Evolutionary conservation across 768 basidiomycete genomes (phyloP), one percentile per base, ranked within the genome.

Genomic region (Trametes elegans): DNA sequence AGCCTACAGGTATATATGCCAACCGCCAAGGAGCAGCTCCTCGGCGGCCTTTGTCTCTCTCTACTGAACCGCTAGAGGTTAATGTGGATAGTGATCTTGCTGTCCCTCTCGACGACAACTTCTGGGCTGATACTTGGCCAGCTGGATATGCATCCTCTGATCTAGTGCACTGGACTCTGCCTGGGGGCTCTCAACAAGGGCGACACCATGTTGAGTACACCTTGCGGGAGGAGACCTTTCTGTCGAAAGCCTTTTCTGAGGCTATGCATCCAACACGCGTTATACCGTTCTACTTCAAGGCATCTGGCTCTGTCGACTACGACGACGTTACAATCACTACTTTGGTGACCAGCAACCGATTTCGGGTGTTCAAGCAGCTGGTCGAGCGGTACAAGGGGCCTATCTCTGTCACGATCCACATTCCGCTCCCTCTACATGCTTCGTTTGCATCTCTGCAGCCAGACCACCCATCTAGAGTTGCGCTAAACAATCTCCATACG

Each of bases 281-380:
- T 49, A 77, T 90, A 19, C 92, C 92, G 0, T 94, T 85, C 72
- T 92, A 87, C 70, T 90, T 89, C 67, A 80, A 82, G 47, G 88
- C 87, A 2, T 75, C 76, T 10, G 79, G 78, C 2, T 61, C 64
- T 10, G 79, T 85, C 58, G 76, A 82, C 43, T 62, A 70, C 27
- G 79, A 86, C 32, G 90, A 92, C 58, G 83, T 94, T 47, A 93
- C 92, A 2, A 83, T 94, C 51, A 89, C 92, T 0, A 94, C 92
- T 0, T 77, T 93, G 28, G 85, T 93, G 31, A 93, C 92, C 2
- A 82, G 80, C 64, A 87, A 88, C 61, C 79, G 92, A 16, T 87
- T 91, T 68, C 74, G 82, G 40, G 87, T 87, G 27, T 83, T 93
- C 61, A 75, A 77, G 18, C 78, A 82, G 43, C 74, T 93, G n/a